These are phyloP conservation scores for Intubia oerlemansii DNA, from an alignment of 2,329 filamentous ascomycete genomes.

Conservation along the genomic window DNA sequence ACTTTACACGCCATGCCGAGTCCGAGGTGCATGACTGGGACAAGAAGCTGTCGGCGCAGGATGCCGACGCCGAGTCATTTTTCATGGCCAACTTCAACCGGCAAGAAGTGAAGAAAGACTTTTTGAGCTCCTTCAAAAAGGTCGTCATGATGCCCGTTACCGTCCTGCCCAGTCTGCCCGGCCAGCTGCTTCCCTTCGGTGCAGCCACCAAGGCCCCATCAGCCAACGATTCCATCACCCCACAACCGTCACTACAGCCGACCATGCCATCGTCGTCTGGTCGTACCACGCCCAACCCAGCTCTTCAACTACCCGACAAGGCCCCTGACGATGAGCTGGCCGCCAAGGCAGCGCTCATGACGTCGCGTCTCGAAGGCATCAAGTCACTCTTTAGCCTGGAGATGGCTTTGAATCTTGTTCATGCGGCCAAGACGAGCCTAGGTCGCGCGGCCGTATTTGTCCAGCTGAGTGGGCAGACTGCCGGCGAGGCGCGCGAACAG, in stretches of 20 bases:
- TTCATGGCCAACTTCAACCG: conserved; percentile 92
- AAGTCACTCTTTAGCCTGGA: conserved; percentile 92
- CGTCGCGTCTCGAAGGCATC: conserved; percentile 82
- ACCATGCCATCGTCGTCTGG: neutral
- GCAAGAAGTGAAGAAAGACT: conserved; percentile 90
- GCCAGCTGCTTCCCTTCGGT: conserved; percentile 38
- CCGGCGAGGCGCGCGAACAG: conserved; percentile 67
- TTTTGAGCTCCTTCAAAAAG: conserved; percentile 89
- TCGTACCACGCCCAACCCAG: conserved; percentile 1
- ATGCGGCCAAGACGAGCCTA: conserved; percentile 69
- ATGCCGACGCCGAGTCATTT: conserved; percentile 76
- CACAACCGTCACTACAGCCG: too few species aligned
- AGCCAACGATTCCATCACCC: neutral
- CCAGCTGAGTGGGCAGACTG: conserved; percentile 54
- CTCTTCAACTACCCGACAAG: conserved; percentile 14
- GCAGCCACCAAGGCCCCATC: conserved; percentile 16
- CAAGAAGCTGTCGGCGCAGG: conserved; percentile 75
- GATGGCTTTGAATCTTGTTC: conserved; percentile 73
- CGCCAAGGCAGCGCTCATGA: conserved; percentile 96
- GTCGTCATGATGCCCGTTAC: conserved; percentile 98
- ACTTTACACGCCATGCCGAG: conserved; percentile 59
- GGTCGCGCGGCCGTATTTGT: conserved; percentile 74
- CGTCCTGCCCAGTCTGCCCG: conserved; percentile 51
- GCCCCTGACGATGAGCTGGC: conserved; percentile 79
- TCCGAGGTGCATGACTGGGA: conserved; percentile 71